Base-by-base conservation (phyloP, 208 protist species). In the Trypanosoma rangeli region DNA sequence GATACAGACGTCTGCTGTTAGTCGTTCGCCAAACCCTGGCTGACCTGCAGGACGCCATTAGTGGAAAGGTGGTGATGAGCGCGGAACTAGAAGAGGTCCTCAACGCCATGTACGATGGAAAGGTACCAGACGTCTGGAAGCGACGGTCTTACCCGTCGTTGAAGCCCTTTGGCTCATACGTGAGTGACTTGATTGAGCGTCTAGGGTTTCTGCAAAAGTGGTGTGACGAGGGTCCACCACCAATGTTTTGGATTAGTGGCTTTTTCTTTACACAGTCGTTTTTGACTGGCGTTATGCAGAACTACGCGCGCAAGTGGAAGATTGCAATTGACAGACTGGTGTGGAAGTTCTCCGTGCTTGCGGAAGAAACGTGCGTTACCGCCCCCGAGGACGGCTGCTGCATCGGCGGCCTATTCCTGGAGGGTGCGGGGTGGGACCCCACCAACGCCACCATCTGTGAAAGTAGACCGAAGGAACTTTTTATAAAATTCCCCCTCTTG, bases 231-330 rank as follows among this genome's bases (percentile, higher is more conserved):
- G 95, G 85, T 0, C 87, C 85, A 20, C 96, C 98, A 61, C 59
- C 73, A 12, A 82, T 86, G 48, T 99, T 98, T 84, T 98, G 95
- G 95, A 85, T 99, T 39, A 97, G 95, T 55, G 95, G 94, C 29
- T 98, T 99, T 80, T 99, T 98, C 92, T 99, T 99, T 87, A 98
- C 98, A 35, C 96, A 98, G 77, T 96, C 94, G 0, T 98, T 98
- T 82, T 77, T 98, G 61, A 98, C 97, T 0, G 97, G 95, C 53
- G 93, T 97, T 12, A 94, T 97, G 82, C 97, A 99, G 78, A 99
- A 98, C 87, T 98, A 97, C 79, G 97, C 98, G n/a, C 87, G 98
- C 33, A 97, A 97, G 78, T 83, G 98, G 72, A 76, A 84, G 46
- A 95, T 99, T 28, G 94, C 97, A 46, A 99, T 99, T 53, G 98